Base-by-base conservation (phyloP, 768 basidiomycete species). In the Lentinula aciculospora region DNA sequence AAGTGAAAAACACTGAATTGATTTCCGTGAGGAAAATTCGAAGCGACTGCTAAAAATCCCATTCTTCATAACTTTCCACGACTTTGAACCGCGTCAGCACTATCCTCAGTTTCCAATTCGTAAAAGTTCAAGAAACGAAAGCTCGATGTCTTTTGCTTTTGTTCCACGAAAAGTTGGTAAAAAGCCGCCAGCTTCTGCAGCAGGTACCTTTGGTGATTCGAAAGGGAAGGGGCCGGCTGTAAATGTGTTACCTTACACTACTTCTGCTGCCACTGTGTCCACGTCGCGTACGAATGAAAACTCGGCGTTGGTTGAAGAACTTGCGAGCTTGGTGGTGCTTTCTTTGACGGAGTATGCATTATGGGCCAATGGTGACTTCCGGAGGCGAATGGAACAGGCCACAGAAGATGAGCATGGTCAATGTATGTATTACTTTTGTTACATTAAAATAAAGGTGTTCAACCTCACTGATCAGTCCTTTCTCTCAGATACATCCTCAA, bases 321-420 rank as follows among this genome's bases (percentile, higher is more conserved):
- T 79, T 47, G 76, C 77, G 3, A 67, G 68, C 9, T 72, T 89
- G 32, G 61, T 86, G 21, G 71, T 69, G 48, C 77, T 92, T 3
- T 78, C 88, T 0, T 70, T 93, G n/a, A 88, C 89, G 4, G 81
- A 89, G 64, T 81, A 89, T 68, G 75, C 78, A 7, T 66, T 91
- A 8, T 92, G 88, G 89, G 65, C 69, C 3, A 80, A 89, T 63
- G 69, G 78, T 0, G 82, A 84, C 51, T 65, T 89, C 9, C 71
- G 81, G 25, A 68, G 76, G 53, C 13, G 81, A 82, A 53, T 68
- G 66, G 61, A 74, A 67, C 49, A 46, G 19, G 12, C 23, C 12
- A 23, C 23, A 40, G 54, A 34, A 56, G 42, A 27, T 49, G 4
- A 56, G 56, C 10, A 53, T 31, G 47, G 78, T n/a, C n/a, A n/a